Conservation (phyloP, 495 filamentous ascomycete genomes). For the Viridothelium virens region DNA sequence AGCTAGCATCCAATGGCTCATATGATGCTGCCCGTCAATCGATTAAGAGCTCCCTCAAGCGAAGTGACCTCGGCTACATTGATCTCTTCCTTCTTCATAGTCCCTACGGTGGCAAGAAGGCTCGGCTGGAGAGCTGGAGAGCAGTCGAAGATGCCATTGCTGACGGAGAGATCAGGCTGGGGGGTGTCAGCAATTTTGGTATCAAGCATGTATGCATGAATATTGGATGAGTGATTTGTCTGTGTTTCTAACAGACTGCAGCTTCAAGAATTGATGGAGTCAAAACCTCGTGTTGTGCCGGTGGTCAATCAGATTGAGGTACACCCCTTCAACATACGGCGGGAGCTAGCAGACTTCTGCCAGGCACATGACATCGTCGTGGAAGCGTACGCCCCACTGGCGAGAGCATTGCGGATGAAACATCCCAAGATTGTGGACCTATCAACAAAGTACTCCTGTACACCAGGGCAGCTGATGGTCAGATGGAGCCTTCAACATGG, state of each 20-base stretch:
- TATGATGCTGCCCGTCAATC: conserved; percentile 51
- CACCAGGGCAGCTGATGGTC: conserved; percentile 55
- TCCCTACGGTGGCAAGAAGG: conserved; percentile 54
- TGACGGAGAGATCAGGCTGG: conserved; percentile 51
- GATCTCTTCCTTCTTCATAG: conserved; percentile 64
- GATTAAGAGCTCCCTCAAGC: conserved; percentile 48
- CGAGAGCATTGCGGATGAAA: conserved; percentile 48
- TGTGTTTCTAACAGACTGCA: conserved; percentile 23
- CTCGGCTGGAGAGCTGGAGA: conserved; percentile 53
- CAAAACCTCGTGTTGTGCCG: conserved; percentile 45
- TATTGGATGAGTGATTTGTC: conserved; percentile 4
- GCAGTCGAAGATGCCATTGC: conserved; percentile 59
- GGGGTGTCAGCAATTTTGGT: conserved; percentile 62
- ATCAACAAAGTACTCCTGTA: conserved; percentile 50
- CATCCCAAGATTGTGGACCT: conserved; percentile 45
- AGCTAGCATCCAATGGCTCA: conserved; percentile 50
- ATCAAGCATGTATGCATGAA: conserved; percentile 49
- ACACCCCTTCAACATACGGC: conserved; percentile 60
- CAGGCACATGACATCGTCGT: conserved; percentile 48
- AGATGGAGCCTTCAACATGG: conserved; percentile 65
- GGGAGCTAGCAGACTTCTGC: conserved; percentile 50
- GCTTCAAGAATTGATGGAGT: conserved; percentile 55
- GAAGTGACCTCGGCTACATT: conserved; percentile 55
- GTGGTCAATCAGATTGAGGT: conserved; percentile 64
- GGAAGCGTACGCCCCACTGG: conserved; percentile 60